Evolutionary conservation across 345 rosid species (phyloP).

Genomic region (Theobroma cacao): DNA sequence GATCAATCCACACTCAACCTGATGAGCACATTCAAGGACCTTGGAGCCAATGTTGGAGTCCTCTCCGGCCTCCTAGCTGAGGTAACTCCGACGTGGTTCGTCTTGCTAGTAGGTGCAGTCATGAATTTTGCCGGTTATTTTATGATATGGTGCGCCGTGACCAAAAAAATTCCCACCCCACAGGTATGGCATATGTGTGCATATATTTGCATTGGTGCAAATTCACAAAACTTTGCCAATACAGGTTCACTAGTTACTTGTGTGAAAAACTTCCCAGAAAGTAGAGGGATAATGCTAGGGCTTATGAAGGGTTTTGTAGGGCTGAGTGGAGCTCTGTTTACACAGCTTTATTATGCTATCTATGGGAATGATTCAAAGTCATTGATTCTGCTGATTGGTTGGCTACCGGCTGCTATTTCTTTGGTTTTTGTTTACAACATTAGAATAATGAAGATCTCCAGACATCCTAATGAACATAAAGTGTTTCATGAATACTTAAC

Average conservation of each 20-base stretch:
- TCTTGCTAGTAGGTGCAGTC: conserved; percentile 41
- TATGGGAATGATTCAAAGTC: conserved; percentile 33
- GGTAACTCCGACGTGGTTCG: conserved; percentile 67
- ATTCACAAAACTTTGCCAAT: conserved; percentile 61
- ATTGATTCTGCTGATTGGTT: conserved; percentile 52
- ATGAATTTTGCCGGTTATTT: conserved; percentile 58
- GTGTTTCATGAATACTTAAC: conserved; percentile 50
- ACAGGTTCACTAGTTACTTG: conserved; percentile 61
- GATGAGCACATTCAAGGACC: conserved; percentile 58
- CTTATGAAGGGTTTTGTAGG: conserved; percentile 55
- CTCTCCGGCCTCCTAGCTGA: conserved; percentile 61
- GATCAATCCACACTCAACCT: conserved; percentile 61
- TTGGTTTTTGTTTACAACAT: conserved; percentile 38
- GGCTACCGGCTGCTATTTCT: conserved; percentile 57
- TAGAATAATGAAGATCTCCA: conserved; percentile 35
- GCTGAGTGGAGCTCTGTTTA: conserved; percentile 52
- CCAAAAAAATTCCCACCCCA: conserved; percentile 31
- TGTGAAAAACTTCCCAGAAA: conserved; percentile 63
- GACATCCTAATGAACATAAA: conserved; percentile 42
- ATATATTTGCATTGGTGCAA: conserved; percentile 61
- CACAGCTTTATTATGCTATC: conserved; percentile 43
- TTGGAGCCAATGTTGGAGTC: conserved; percentile 54
- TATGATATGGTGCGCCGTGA: conserved; percentile 65
- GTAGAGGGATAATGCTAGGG: conserved; percentile 60
- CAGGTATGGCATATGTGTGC: conserved; percentile 61